A percentile compares a stretch with the other conserved stretches of the same genome.
phyloP scores from a whole-genome alignment of 176 grass and related monocot genomes.

The Aegilops umbellulata region DNA sequence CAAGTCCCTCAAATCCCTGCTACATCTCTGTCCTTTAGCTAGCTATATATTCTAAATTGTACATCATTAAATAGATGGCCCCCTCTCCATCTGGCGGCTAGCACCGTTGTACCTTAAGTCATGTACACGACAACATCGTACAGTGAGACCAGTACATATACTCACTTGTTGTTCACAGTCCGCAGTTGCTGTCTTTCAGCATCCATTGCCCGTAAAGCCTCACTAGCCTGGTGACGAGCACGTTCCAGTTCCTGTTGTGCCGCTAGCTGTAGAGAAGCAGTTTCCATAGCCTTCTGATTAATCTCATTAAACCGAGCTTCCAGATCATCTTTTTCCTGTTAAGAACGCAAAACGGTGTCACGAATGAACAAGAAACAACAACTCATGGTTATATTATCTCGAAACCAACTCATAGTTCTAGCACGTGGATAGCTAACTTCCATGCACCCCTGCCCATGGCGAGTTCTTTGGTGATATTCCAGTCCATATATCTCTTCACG shows the following conservation, averaged over 20 bases:
- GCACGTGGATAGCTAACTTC: no score
- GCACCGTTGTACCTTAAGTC: background rate
- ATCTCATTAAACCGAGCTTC: constrained; percentile 74
- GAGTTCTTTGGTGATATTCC: no score
- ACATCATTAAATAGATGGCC: background rate
- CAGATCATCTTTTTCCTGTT: constrained; percentile 94
- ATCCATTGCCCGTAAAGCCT: constrained; percentile 87
- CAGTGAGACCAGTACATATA: constrained; percentile 7
- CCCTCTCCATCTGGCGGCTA: background rate
- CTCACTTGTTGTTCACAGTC: constrained; percentile 80
- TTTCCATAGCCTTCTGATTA: constrained; percentile 70
- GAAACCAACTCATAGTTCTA: no score
- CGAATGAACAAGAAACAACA: background rate
- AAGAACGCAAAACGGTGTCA: constrained; percentile 30
- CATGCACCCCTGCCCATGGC: no score
- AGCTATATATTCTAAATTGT: background rate
- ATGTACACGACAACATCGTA: background rate
- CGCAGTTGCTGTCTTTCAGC: constrained; percentile 90
- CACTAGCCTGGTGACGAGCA: constrained; percentile 79
- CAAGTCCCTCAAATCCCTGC: background rate
- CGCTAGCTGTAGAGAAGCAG: constrained; percentile 55
- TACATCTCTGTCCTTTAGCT: background rate
- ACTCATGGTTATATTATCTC: no score
- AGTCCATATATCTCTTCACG: no score
- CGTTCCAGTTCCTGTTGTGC: constrained; percentile 86